These are phyloP conservation scores for Paxillus involutus DNA, from an alignment of 768 basidiomycete genomes.

Conservation along the genomic window DNA sequence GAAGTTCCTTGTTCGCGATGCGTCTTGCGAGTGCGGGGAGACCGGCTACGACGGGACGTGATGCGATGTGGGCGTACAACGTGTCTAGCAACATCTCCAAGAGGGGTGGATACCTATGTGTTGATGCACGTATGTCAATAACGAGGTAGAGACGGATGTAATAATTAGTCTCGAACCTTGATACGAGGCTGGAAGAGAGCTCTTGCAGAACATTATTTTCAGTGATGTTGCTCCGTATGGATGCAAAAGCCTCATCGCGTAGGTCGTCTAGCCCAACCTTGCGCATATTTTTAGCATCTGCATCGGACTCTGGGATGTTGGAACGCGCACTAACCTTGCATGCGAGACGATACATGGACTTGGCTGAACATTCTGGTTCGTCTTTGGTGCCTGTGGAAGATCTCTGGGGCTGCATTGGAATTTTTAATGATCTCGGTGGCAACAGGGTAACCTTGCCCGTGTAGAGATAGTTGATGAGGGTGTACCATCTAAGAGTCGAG, in stretches of 20 bases:
- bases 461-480: conserved; percentile 40
- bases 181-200: conserved; percentile 15
- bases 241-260: conserved; percentile 12
- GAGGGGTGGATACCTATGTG: conserved; percentile 9
- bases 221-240: conserved; percentile 13
- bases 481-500: conserved; percentile 32
- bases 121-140: background rate
- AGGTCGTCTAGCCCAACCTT: conserved; percentile 22
- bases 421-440: conserved; percentile 23
- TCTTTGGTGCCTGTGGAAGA: background rate
- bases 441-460: conserved; percentile 33
- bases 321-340: conserved; percentile 28
- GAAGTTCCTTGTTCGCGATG: conserved; percentile 18
- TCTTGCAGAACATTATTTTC: conserved; percentile 26
- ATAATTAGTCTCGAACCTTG: conserved; percentile 7
- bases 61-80: conserved; percentile 17
- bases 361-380: conserved; percentile 34
- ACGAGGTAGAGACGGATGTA: background rate
- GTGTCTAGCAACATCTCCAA: conserved; percentile 22
- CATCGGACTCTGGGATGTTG: background rate
- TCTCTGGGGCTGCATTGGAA: background rate
- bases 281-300: background rate
- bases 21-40: conserved; percentile 12
- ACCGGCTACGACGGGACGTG: conserved; percentile 8
- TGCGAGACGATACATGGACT: conserved; percentile 46